phyloP scores from a whole-genome alignment of 1,284 basidiomycete species.

The Volvariella volvacea region DNA sequence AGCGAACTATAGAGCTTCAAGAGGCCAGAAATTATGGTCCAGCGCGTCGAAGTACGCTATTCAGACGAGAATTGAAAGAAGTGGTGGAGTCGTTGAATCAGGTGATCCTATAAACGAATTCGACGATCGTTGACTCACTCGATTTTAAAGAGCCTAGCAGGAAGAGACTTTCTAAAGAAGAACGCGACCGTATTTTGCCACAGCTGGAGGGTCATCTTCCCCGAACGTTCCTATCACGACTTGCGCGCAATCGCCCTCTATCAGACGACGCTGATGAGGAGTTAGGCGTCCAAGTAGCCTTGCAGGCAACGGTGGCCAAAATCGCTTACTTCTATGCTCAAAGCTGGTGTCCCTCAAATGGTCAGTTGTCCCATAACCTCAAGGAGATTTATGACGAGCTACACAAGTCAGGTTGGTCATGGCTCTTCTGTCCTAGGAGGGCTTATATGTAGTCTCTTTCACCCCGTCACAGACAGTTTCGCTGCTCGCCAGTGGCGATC shows the following conservation, averaged over 20 bases:
- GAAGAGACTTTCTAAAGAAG: background rate
- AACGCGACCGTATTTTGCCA: no score
- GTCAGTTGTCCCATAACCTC: no score
- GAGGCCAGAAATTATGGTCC: slow-evolving; percentile 39
- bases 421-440: no score
- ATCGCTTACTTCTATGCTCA: slow-evolving; percentile 5
- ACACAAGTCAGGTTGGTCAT: no score
- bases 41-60: slow-evolving; percentile 36
- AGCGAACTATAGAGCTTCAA: slow-evolving; percentile 36
- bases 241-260: slow-evolving; percentile 41
- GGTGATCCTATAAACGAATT: slow-evolving; percentile 43
- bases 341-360: no score
- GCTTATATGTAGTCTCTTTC: no score
- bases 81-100: slow-evolving; percentile 39
- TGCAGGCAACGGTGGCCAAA: slow-evolving; percentile 34
- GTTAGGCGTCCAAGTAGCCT: slow-evolving; percentile 45
- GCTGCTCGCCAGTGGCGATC: no score
- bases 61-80: slow-evolving; percentile 39
- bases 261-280: slow-evolving; percentile 33
- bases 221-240: slow-evolving; percentile 41
- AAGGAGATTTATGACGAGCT: no score
- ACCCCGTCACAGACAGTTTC: no score
- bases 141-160: slow-evolving; percentile 19
- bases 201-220: slow-evolving; percentile 23
- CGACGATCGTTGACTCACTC: slow-evolving; percentile 40